Evolutionary conservation across 352 stramenopile species (phyloP), one percentile per base, ranked within the genome.

Genomic region (Blastocystis sp.): DNA sequence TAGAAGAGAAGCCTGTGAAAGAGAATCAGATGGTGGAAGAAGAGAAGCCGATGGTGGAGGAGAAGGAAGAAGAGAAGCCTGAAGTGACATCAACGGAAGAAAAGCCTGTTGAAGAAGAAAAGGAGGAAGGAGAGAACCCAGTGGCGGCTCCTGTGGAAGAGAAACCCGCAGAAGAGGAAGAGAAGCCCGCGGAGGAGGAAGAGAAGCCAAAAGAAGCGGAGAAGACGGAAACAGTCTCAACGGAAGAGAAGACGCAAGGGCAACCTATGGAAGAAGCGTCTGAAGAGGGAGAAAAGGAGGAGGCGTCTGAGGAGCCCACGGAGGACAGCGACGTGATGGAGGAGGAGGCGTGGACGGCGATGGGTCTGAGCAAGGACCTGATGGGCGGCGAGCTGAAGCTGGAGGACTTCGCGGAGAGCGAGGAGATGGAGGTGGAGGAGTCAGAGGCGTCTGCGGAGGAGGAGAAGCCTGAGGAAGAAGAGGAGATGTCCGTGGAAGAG

Each of bases 251-350:
- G 28, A 34, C 9, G 52, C 10, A 61, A 61, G 52, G 21, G 60
- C 21, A 66, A n/a, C 21, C 21, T 11, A 17, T 66, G 60, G 11
- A 34, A 11, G 21, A 14, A 53, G 9, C 14, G 64, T 23, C 10
- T 2, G 52, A 74, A 28, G 64, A 74, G 41, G 34, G 34, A 48
- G 64, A 56, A 17, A 74, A 74, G 45, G 64, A 52, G 62, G 19
- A 69, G 23, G 62, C 23, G 19, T 69, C 62, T 53, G 14, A 74
- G 38, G 52, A 53, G 64, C 28, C 28, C 28, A 34, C 28, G 28
- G 28, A 34, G 28, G 28, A 34, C 28, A 34, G 28, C 28, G 28
- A 34, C 28, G 28, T 34, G 28, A 34, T 34, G 28, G 28, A 34
- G 28, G 28, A 34, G 28, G 28, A 34, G 28, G 28, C 28, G 28